Base-by-base conservation (phyloP, 73 alveolate genomes). In the Chromera velia region DNA sequence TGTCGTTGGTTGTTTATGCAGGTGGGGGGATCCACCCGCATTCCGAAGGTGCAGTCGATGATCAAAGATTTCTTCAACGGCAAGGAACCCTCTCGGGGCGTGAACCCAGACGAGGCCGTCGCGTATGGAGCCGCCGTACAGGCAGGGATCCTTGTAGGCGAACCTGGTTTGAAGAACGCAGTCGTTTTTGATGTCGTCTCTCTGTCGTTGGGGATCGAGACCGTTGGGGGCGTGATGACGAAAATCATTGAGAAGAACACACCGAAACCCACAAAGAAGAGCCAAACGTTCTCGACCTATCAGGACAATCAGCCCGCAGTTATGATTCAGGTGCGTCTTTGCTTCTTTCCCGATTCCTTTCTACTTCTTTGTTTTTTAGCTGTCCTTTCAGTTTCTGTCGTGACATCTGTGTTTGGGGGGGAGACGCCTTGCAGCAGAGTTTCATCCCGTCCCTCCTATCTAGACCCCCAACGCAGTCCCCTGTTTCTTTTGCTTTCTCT, bases 61-160 rank as follows among this genome's bases (percentile, higher is more conserved):
- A 89, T 93, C 55, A 89, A 89, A 76, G 97, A 91, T 68, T 88
- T 87, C 89, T 93, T 94, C 89, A 88, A 91, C 74, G 98, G 98
- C 32, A 94, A 93, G 87, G 96, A 93, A 76, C 98, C 98, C 33
- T 90, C 92, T 88, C 90, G 93, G 82, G 95, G 97, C 65, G 92
- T 95, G 80, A 93, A 95, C 89, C 99, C 99, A 10, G 95, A 93
- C 67, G 96, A 93, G 82, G 95, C 86, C 4, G 93, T 87, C 40
- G 89, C 94, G 13, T 70, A 66, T 80, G 98, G 98, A 1, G 98
- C 98, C 24, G 96, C 96, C 0, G 94, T 92, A 49, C 89, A 91
- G 55, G 55, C 55, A 40, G 88, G 87, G 69, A 89, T 85, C 62
- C 82, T 90, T 47, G 31, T 76, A 1, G 88, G 84, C 47, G 88